phyloP scores from a whole-genome alignment of 768 basidiomycete species.

The Calocera viscosa region DNA sequence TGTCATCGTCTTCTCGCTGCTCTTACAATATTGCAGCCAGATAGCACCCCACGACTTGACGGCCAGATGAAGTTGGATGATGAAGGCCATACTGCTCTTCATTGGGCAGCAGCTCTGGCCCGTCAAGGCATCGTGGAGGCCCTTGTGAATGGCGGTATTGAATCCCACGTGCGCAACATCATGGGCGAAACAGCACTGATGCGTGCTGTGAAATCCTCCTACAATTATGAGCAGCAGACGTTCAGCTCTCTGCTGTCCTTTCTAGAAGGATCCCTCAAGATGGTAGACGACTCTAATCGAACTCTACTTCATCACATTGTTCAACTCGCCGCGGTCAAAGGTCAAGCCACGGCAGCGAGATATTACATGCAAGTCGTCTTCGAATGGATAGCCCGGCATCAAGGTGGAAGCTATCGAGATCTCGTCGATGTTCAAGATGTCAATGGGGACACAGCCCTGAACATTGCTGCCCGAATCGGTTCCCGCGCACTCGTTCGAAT shows the following conservation, averaged over 20 bases:
- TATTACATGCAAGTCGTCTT: constrained; percentile 89
- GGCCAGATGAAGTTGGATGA: constrained; percentile 84
- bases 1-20: background rate
- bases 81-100: constrained; percentile 86
- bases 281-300: constrained; percentile 74
- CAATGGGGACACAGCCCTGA: constrained; percentile 90
- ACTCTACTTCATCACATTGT: constrained; percentile 86
- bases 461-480: constrained; percentile 88
- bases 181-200: constrained; percentile 91
- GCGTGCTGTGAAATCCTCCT: constrained; percentile 78
- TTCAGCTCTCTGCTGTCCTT: constrained; percentile 54
- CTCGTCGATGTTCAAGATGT: constrained; percentile 86
- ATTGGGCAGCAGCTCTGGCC: constrained; percentile 80
- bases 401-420: constrained; percentile 61
- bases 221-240: constrained; percentile 65
- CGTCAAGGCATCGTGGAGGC: constrained; percentile 53
- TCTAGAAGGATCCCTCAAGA: constrained; percentile 66
- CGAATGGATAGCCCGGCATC: constrained; percentile 66
- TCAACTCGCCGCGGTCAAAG: constrained; percentile 81
- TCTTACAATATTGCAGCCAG: background rate
- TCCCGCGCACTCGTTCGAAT: constrained; percentile 77
- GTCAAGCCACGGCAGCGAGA: constrained; percentile 66
- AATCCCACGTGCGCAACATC: constrained; percentile 82
- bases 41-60: constrained; percentile 31
- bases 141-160: constrained; percentile 67